Evolutionary conservation across 345 rosid species (phyloP).

Genomic region (Combretum micranthum): DNA sequence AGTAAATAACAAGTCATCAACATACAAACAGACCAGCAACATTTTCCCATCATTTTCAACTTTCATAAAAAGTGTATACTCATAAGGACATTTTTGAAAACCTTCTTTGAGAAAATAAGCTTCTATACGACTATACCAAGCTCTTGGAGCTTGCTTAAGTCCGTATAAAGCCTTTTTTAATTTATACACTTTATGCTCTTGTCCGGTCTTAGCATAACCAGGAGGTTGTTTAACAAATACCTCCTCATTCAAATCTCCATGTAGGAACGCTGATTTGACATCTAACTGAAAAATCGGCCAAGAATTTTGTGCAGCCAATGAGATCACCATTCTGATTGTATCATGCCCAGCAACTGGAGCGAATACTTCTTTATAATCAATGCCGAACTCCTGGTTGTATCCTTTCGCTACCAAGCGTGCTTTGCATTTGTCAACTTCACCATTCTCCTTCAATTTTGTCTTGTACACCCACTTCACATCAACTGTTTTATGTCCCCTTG

Average conservation of each 20-base stretch:
- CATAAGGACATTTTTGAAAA: neutral
- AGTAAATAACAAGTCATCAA: slow-evolving; percentile 6
- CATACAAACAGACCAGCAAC: slow-evolving; percentile 1
- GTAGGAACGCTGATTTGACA: slow-evolving; percentile 7
- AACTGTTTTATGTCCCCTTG: neutral
- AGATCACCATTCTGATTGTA: slow-evolving; percentile 4
- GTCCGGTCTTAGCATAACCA: neutral
- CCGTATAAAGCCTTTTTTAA: neutral
- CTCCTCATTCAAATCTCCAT: neutral
- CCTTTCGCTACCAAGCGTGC: neutral
- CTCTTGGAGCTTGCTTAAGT: neutral
- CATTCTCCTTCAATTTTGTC: neutral
- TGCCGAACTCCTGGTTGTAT: neutral
- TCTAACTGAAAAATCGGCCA: neutral
- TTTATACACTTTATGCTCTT: neutral
- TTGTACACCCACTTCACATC: slow-evolving; percentile 3
- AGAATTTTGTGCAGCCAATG: neutral
- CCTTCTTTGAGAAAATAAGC: neutral
- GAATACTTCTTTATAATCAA: slow-evolving; percentile 6
- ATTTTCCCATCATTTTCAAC: neutral
- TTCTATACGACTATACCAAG: slow-evolving; percentile 1
- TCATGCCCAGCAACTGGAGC: slow-evolving; percentile 1
- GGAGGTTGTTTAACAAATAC: neutral
- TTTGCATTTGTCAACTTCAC: neutral
- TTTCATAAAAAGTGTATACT: neutral